Percentiles rank a stretch among this genome's conserved stretches.
Evolutionary conservation across 805 yeast species (phyloP).

Genomic region (Limtongozyma cylindracea): DNA sequence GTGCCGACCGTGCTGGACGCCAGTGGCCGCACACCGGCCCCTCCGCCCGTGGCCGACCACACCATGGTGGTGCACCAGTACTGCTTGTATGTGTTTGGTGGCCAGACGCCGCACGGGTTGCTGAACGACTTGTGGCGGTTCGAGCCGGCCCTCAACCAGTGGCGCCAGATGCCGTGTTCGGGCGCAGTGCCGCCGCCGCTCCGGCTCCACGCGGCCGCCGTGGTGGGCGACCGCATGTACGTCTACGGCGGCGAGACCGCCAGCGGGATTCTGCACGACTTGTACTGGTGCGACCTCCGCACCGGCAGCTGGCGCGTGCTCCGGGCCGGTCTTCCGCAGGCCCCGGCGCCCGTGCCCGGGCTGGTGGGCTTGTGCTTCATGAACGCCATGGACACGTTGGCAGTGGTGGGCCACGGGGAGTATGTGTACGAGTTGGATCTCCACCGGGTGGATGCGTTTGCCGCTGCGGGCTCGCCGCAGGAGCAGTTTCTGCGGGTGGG

Average conservation of each 20-base stretch:
- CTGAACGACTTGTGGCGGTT: conserved; percentile 60
- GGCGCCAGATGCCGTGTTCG: conserved; percentile 48
- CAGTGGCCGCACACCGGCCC: too few species aligned
- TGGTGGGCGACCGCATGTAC: conserved; percentile 56
- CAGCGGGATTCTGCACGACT: conserved; percentile 40
- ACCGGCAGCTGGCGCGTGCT: conserved; percentile 58
- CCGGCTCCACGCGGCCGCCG: conserved; percentile 75
- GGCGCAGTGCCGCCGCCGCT: conserved; percentile 66
- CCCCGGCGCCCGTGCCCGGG: too few species aligned
- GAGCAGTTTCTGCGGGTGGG: conserved; percentile 5
- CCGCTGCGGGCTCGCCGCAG: too few species aligned
- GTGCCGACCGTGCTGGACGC: conserved; percentile 19
- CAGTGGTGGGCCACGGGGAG: conserved; percentile 85
- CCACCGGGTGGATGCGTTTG: too few species aligned
- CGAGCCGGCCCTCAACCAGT: conserved; percentile 39
- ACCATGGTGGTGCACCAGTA: conserved; percentile 63
- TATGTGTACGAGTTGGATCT: conserved; percentile 47
- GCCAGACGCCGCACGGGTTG: conserved; percentile 44
- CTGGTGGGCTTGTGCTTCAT: too few species aligned
- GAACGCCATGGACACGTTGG: conserved; percentile 41
- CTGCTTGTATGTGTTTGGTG: conserved; percentile 77
- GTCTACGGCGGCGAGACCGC: conserved; percentile 76
- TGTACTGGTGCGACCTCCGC: conserved; percentile 51
- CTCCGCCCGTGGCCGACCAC: conserved; percentile 81
- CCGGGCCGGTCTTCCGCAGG: too few species aligned